Percentiles rank a stretch among this genome's conserved stretches.
Conservation (phyloP, 2,329 filamentous ascomycete species). For the Madurella mycetomatis region DNA sequence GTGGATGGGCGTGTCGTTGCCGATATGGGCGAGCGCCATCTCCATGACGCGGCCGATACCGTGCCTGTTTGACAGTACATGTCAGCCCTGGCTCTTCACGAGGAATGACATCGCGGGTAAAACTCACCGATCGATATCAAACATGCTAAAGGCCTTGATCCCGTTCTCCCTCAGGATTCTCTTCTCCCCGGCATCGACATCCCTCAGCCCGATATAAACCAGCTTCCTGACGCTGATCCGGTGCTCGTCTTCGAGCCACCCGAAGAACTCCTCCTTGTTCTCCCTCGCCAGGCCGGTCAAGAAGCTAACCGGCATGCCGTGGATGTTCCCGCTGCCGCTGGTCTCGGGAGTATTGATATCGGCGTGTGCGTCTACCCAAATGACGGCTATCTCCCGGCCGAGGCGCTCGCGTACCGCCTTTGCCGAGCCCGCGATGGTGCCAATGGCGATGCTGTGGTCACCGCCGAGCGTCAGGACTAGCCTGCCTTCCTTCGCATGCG, state of each 20-base stretch:
- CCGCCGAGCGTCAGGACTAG: conserved; percentile 91
- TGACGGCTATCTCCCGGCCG: conserved; percentile 80
- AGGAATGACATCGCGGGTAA: not conserved
- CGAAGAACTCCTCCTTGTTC: conserved; percentile 74
- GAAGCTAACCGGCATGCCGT: conserved; percentile 96
- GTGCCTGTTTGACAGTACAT: conserved; percentile 49
- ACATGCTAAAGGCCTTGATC: conserved; percentile 97
- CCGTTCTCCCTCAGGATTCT: conserved; percentile 79
- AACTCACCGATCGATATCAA: conserved; percentile 82
- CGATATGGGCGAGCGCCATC: conserved; percentile 96
- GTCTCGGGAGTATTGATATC: conserved; percentile 97
- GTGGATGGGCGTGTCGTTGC: conserved; percentile 91
- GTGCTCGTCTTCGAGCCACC: conserved; percentile 77
- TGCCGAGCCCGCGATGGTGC: conserved; percentile 81
- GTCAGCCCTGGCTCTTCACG: not conserved
- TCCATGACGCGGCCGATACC: conserved; percentile 96
- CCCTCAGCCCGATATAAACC: conserved; percentile 92
- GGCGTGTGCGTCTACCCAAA: conserved; percentile 97
- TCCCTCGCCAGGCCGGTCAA: conserved; percentile 78
- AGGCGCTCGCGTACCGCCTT: conserved; percentile 82
- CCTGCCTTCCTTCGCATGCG: conserved; percentile 75
- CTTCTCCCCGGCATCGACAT: conserved; percentile 94
- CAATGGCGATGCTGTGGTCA: conserved; percentile 95
- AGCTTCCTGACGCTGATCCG: conserved; percentile 71
- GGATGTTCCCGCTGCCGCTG: conserved; percentile 86